Evolutionary conservation across 2,329 filamentous ascomycete species (phyloP), one percentile per base, ranked within the genome.

Genomic region (Phyllosticta citriasiana): DNA sequence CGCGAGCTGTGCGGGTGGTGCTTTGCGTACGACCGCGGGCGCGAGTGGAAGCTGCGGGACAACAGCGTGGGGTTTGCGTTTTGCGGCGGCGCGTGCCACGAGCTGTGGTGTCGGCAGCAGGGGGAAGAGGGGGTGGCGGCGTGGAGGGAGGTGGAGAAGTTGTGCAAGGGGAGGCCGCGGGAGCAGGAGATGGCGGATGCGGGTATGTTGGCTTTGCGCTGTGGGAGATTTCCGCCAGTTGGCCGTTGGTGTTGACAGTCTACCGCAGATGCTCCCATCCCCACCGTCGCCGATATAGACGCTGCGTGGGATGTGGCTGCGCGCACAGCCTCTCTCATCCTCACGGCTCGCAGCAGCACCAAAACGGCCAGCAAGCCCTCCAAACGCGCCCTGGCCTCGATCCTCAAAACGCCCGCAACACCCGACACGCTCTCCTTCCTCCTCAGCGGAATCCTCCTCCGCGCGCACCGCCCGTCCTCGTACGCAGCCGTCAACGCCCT

Each of bases 1-100:
- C 76, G 77, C 51, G 78, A 80, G 69, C 78, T 79, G 10, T 80
- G 78, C 67, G 77, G 73, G 0, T 69, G 74, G 26, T 80, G 78
- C 66, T 79, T 80, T 60, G 60, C 62, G 22, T 80, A 79, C 66
- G 73, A 79, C 30, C 68, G 73, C 24, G 78, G 78, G 1, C 70
- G 75, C 2, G 74, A 73, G 53, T 66, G 78, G 62, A 66, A 67
- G 5, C 67, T 78, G 4, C 71, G 74, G 16, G 73, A 77, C 47
- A 63, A 66, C 53, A 65, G 62, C 1, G 67, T 73, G 24, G 76
- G 76, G 2, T 77, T 77, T 63, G 74, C 73, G 0, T 80, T 79
- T 59, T 80, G 78, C 67, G 68, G 68, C 0, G 55, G 62, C 4
- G 63, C 64, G 2, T 80, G 78, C 63, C 68, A 69, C 30, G 57